phyloP scores from a whole-genome alignment of 2,329 filamentous ascomycete genomes.

The Emergomyces pasteurianus region DNA sequence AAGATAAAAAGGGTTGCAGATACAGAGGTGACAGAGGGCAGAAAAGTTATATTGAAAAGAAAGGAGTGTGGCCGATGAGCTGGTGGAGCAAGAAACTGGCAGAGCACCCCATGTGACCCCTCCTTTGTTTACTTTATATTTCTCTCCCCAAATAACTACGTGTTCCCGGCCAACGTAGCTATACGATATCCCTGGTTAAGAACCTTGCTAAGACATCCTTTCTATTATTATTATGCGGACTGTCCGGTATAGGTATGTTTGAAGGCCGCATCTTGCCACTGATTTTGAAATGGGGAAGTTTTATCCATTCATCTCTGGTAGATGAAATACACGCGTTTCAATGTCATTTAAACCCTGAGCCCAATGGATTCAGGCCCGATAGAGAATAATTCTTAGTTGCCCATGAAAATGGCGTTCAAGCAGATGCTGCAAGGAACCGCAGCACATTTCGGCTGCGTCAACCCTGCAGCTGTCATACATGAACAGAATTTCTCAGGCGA shows the following conservation, averaged over 20 bases:
- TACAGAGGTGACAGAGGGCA: neutral
- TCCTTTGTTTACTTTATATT: neutral
- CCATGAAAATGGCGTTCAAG: neutral
- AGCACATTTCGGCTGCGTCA: neutral
- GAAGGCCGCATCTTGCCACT: neutral
- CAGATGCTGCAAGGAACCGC: neutral
- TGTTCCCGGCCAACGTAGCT: neutral
- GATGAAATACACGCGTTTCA: neutral
- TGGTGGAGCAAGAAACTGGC: neutral
- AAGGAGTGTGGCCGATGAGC: too few species aligned
- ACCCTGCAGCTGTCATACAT: neutral
- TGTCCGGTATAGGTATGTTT: neutral
- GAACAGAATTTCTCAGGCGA: neutral
- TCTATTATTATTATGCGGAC: neutral
- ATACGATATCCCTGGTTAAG: neutral
- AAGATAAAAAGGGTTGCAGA: neutral
- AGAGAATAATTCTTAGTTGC: neutral
- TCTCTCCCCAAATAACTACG: neutral
- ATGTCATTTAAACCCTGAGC: neutral
- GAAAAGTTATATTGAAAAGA: neutral
- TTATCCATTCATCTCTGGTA: neutral
- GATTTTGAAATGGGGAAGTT: neutral
- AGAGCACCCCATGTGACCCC: neutral
- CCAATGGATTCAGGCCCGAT: neutral
- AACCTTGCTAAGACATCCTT: neutral